phyloP scores from a whole-genome alignment of 176 grass and related monocot genomes.

The Coix lacrymajobi region DNA sequence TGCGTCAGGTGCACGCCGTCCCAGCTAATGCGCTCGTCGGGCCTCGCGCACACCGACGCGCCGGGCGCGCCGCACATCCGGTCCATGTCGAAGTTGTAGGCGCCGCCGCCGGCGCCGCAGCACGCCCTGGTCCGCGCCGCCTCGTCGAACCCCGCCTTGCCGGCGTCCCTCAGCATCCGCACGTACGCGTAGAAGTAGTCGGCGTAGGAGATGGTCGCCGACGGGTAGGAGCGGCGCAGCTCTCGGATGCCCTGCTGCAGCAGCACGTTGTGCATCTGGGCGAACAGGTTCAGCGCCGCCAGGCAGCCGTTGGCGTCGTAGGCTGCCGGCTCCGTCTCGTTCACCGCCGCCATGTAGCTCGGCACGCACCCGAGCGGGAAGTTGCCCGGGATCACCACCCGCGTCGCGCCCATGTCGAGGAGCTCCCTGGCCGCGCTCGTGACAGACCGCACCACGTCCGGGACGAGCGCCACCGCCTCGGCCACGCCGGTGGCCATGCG shows the following conservation, averaged over 20 bases:
- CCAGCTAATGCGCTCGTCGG: too few species aligned
- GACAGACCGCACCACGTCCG: constrained; percentile 53
- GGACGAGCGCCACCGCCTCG: too few species aligned
- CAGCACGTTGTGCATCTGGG: constrained; percentile 48
- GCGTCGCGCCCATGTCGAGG: constrained; percentile 43
- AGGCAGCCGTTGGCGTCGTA: constrained; percentile 49
- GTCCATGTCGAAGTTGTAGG: constrained; percentile 51
- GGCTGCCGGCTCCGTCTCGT: constrained; percentile 5
- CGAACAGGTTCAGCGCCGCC: constrained; percentile 42
- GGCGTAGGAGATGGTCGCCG: constrained; percentile 46
- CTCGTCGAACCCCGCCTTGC: constrained; percentile 34
- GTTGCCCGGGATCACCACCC: constrained; percentile 54
- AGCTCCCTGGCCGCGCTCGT: constrained; percentile 37
- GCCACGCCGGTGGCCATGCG: too few species aligned
- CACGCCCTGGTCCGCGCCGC: constrained; percentile 30
- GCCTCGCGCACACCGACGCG: too few species aligned
- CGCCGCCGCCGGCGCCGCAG: constrained; percentile 41
- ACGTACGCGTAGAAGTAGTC: constrained; percentile 72
- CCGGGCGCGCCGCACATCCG: constrained; percentile 54
- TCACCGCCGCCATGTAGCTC: constrained; percentile 52
- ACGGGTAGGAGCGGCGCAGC: constrained; percentile 31
- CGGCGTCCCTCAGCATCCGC: constrained; percentile 52
- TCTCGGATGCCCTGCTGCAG: constrained; percentile 33
- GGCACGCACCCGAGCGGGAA: constrained; percentile 58
- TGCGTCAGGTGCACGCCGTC: too few species aligned